Evolutionary conservation across 1,284 basidiomycete species (phyloP), one percentile per base, ranked within the genome.

Genomic region (Schizopora paradoxa): DNA sequence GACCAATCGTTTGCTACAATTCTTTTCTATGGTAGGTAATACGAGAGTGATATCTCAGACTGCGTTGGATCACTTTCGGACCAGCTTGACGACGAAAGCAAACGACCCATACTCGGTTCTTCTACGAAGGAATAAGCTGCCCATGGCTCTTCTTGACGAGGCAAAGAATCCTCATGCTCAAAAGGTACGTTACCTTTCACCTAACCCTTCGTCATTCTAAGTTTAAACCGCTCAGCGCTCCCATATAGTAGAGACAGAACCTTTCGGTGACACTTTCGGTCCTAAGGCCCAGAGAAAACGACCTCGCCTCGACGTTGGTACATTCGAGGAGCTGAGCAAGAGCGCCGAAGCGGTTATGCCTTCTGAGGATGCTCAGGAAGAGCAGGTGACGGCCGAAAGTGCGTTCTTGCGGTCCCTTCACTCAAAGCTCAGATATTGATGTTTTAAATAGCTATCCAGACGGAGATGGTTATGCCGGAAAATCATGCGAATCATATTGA

Each of bases 11-110:
- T 42, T 48, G 31, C 47, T 33, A 43, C 36, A 22, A 31, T 2
- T 31, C 22, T 38, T 43, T 41, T 46, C 16, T 13, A 46, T 29
- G 37, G 26, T 53, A 93, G 90, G 94, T 38, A 99, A 99, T 69
- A 99, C 96, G 8, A 77, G 96, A 60, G 95, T 98, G 43, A 98
- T 99, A 62, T 92, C 90, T n/a, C 93, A 97, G 61, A 87, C 79
- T 31, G 92, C 93, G 5, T 68, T 97, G 58, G 93, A 97, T 60
- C 93, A 95, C 64, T 96, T 97, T 69, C 73, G 93, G 42, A 91
- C 88, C 10, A 91, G 87, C 54, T 74, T 97, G 38, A 74, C 78
- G 25, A 70, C 77, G 10, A 91, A 84, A 63, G 89, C 90, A 58
- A 77, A 89, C 64, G 92, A 97, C 61, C 94, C 94, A 0, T 97